Percentiles rank a stretch among this genome's conserved stretches.
phyloP scores from a whole-genome alignment of 2,329 filamentous ascomycete genomes.

The Venturia nashicola region DNA sequence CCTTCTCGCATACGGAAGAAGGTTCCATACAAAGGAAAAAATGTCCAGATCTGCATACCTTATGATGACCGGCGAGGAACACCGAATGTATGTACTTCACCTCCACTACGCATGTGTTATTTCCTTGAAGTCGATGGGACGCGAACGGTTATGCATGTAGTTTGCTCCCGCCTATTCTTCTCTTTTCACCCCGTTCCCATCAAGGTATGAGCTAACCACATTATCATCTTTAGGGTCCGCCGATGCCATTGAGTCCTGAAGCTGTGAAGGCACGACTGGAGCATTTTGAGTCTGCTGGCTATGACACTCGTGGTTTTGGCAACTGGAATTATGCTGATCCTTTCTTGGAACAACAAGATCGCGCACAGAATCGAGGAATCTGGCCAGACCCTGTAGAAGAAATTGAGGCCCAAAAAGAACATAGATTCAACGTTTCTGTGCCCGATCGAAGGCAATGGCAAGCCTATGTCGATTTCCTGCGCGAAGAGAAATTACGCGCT shows the following conservation, averaged over 20 bases:
- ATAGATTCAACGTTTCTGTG: conserved; percentile 50
- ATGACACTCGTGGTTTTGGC: conserved; percentile 11
- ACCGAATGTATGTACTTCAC: background rate
- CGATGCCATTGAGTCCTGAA: conserved; percentile 7
- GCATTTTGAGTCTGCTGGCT: conserved; percentile 10
- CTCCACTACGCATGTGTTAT: background rate
- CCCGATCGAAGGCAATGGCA: conserved; percentile 65
- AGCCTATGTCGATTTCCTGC: conserved; percentile 66
- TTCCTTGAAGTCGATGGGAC: background rate
- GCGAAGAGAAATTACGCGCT: conserved; percentile 85
- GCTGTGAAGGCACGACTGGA: conserved; percentile 7
- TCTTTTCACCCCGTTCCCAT: background rate
- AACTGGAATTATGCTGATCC: background rate
- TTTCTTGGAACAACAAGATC: background rate
- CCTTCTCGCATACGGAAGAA: background rate
- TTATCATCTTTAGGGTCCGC: background rate
- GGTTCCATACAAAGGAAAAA: conserved; percentile 7
- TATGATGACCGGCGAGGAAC: background rate
- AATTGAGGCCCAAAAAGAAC: conserved; percentile 39
- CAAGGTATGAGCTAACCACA: background rate
- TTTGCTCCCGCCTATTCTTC: background rate
- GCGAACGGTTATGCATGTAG: background rate
- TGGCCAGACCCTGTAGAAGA: conserved; percentile 56
- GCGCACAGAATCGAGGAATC: conserved; percentile 48
- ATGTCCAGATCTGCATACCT: conserved; percentile 2